phyloP scores from a whole-genome alignment of 169 alveolate genomes.

The Eimeria maxima region DNA sequence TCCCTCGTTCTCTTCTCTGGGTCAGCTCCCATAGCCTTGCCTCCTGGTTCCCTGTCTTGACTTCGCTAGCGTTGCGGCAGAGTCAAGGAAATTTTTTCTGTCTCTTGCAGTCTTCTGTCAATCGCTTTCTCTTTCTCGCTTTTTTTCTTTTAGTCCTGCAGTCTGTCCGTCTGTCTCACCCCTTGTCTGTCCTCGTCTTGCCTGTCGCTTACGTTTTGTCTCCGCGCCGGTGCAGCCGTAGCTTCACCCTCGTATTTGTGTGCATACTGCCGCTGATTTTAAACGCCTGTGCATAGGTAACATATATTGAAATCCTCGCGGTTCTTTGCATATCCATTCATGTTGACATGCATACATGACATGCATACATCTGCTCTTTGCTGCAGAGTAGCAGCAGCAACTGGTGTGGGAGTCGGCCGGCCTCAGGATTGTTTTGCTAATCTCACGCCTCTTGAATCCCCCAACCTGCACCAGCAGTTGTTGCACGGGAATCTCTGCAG shows the following conservation, averaged over 20 bases:
- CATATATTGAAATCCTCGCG: neutral
- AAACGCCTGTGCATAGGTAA: neutral
- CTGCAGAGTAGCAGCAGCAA: neutral
- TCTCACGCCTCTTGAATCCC: neutral
- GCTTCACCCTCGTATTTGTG: neutral
- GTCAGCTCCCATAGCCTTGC: neutral
- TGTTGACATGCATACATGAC: neutral
- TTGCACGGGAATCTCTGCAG: conserved; percentile 9
- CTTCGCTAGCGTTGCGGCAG: neutral
- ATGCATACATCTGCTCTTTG: neutral
- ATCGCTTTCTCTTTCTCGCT: neutral
- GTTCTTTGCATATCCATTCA: neutral
- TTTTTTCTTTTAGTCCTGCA: neutral
- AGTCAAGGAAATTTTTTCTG: too few relatives aligned
- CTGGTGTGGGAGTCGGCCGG: neutral
- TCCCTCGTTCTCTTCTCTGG: neutral
- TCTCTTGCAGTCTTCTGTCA: too few relatives aligned
- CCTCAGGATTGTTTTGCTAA: neutral
- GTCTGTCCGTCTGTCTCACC: neutral
- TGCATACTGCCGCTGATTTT: neutral
- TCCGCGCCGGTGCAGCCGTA: neutral
- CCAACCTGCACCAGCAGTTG: conserved; percentile 50
- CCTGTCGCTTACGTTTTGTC: neutral
- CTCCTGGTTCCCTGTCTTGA: neutral
- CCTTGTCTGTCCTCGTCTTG: neutral